Evolutionary conservation across 2,329 filamentous ascomycete genomes (phyloP), one percentile per base, ranked within the genome.

Genomic region (Epichloe gansuensis): DNA sequence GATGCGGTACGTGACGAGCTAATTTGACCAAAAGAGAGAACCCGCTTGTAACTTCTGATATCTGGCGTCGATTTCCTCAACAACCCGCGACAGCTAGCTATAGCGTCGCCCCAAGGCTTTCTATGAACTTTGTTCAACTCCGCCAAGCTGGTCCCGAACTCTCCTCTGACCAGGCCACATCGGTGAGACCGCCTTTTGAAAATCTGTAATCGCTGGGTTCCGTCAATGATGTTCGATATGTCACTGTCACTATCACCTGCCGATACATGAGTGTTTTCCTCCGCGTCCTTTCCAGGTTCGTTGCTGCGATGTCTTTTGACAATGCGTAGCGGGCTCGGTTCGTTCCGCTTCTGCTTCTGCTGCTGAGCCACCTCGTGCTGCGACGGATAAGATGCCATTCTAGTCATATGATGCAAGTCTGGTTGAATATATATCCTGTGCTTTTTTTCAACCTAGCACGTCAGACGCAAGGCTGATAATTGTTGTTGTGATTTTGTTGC

Each of bases 311-410:
- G 44, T 36, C 65, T 64, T 60, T 77, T 80, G 59, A 72, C 61
- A 59, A 80, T 75, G 41, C 73, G 71, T 36, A 80, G 61, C 11
- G 78, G 77, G 35, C 67, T 67, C 17, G 75, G 71, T 52, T 61
- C 59, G 58, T 64, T 65, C 23, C 27, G 47, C 35, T 49, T 23
- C 27, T 25, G 34, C 31, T 42, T 35, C 15, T 41, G 50, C 38
- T 31, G 6, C 7, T 11, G 27, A 31, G 27, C 47, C 12, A 40
- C 27, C 3, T 35, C 23, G 31, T 39, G 17, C 25, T 34, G 47
- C 25, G 40, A 25, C 17, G 46, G 50, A 48, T 56, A 12, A 62
- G 65, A 57, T 62, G 64, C 65, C 72, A 75, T 71, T 60, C 53
- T 53, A 51, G 44, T 44, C 27, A 51, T 51, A 47, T 44, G 54